These are phyloP conservation scores for Carallia pectinifolia DNA, from an alignment of 345 rosid genomes.

Conservation along the genomic window DNA sequence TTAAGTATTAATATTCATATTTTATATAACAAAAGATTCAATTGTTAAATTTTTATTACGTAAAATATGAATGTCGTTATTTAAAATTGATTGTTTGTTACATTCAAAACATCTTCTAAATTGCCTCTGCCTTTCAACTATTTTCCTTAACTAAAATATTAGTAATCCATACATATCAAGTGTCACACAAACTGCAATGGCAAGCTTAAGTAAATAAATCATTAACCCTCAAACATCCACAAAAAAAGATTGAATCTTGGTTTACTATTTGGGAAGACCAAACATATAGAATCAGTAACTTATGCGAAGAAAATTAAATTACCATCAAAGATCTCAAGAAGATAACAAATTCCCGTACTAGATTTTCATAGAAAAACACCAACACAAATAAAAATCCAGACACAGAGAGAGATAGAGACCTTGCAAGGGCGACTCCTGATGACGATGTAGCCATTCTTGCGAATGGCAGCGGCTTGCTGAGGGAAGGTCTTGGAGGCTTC, in stretches of 20 bases:
- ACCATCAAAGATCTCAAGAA: slow-evolving; percentile 18
- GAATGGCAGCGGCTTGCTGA: slow-evolving; percentile 64
- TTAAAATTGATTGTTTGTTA: no score
- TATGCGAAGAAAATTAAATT: background rate
- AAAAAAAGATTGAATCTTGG: background rate
- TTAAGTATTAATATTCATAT: no score
- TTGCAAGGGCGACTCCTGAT: slow-evolving; percentile 63
- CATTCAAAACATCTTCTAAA: no score
- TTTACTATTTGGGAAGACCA: background rate
- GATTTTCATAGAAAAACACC: background rate
- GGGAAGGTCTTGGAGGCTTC: slow-evolving; percentile 66
- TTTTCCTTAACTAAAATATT: no score
- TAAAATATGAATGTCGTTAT: no score
- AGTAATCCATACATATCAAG: no score
- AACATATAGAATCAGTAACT: background rate
- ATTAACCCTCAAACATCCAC: background rate
- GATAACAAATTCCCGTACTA: slow-evolving; percentile 3
- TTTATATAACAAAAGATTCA: no score
- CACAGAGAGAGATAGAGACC: slow-evolving; percentile 21
- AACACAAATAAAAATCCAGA: background rate
- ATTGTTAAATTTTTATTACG: no score
- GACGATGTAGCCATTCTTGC: slow-evolving; percentile 60
- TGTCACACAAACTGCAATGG: background rate
- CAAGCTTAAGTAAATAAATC: background rate
- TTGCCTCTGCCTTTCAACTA: no score